Conservation (phyloP, 768 basidiomycete genomes). For the Mycena epipterygia region DNA sequence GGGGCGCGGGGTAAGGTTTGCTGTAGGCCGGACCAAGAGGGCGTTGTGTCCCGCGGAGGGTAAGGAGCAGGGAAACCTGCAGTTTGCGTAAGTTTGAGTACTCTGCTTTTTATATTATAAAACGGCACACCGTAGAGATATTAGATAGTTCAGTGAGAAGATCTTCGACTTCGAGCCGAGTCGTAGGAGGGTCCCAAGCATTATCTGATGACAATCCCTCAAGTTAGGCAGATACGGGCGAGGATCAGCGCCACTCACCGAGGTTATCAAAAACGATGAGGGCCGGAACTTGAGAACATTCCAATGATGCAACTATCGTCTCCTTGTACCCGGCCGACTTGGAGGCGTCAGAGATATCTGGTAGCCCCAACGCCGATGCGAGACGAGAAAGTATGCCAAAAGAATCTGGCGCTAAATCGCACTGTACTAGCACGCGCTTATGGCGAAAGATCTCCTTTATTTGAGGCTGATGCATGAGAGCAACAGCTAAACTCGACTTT, state of each 20-base stretch:
- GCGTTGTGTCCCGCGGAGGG: constrained; percentile 35
- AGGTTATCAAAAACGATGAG: constrained; percentile 35
- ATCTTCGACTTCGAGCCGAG: constrained; percentile 32
- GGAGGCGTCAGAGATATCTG: constrained; percentile 1
- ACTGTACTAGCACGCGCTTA: constrained; percentile 26
- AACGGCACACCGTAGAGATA: constrained; percentile 23
- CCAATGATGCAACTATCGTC: constrained; percentile 12
- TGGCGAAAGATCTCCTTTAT: constrained; percentile 9
- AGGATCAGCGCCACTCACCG: neutral
- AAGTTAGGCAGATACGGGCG: neutral
- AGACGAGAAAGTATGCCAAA: constrained; percentile 17
- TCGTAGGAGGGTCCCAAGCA: constrained; percentile 31
- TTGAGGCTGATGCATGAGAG: constrained; percentile 23
- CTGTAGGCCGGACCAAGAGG: constrained; percentile 34
- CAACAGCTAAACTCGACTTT: constrained; percentile 25
- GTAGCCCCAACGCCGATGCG: constrained; percentile 18
- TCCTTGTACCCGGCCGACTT: constrained; percentile 22
- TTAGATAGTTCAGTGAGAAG: constrained; percentile 32
- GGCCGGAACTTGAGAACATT: neutral
- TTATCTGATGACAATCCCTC: constrained; percentile 19
- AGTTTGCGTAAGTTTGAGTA: no score
- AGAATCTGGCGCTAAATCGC: neutral
- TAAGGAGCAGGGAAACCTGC: constrained; percentile 34
- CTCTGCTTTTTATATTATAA: no score
- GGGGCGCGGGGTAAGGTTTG: constrained; percentile 27